A percentile compares a stretch with the other conserved stretches of the same genome.
phyloP scores from a whole-genome alignment of 2,329 filamentous ascomycete species.

The Cucurbitaria berberidis region DNA sequence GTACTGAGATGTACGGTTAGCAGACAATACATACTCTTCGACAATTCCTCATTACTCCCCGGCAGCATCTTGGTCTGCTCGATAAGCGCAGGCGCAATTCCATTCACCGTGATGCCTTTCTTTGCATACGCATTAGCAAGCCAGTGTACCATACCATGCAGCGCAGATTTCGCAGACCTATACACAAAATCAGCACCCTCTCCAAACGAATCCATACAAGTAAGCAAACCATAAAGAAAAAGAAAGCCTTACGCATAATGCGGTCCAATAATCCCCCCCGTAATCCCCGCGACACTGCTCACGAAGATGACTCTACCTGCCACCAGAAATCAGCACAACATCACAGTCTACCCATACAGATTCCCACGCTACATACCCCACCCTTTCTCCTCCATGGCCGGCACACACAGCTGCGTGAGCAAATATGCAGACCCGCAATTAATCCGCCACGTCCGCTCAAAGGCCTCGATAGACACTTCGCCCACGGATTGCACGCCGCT shows the following conservation, averaged over 20 bases:
- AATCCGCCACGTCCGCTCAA: slow-evolving; percentile 48
- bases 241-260: slow-evolving; percentile 41
- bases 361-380: slow-evolving; percentile 41
- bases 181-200: background rate
- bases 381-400: slow-evolving; percentile 43
- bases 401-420: slow-evolving; percentile 49
- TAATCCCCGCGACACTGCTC: slow-evolving; percentile 49
- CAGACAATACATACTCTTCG: slow-evolving; percentile 29
- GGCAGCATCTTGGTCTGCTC: slow-evolving; percentile 55
- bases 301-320: slow-evolving; percentile 43
- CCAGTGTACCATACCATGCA: slow-evolving; percentile 57
- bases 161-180: slow-evolving; percentile 49
- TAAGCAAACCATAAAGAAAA: background rate
- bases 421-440: slow-evolving; percentile 48
- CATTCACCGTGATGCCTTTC: slow-evolving; percentile 57
- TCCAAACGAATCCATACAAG: background rate
- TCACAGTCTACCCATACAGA: background rate
- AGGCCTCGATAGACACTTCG: slow-evolving; percentile 44
- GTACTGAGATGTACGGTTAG: background rate
- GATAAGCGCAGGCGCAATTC: slow-evolving; percentile 57
- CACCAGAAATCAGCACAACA: background rate
- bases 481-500: slow-evolving; percentile 35
- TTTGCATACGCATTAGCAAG: slow-evolving; percentile 51
- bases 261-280: slow-evolving; percentile 50
- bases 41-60: slow-evolving; percentile 43